Conservation (phyloP, 129 eudicot species). For the Heracleum sosnowskyi region DNA sequence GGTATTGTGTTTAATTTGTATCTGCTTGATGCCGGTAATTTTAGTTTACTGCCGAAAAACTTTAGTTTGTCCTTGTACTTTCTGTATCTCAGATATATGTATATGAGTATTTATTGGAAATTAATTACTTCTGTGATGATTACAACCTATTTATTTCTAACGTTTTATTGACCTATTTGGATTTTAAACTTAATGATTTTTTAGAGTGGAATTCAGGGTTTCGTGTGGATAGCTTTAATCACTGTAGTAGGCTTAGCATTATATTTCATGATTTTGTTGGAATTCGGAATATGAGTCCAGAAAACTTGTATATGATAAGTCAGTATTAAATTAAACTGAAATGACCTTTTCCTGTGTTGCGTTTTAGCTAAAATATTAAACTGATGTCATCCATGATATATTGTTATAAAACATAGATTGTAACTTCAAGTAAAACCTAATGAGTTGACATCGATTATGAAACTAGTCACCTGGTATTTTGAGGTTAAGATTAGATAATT, state of each 20-base stretch:
- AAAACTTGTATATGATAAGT: no score
- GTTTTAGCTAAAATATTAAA: background rate
- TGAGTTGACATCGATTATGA: no score
- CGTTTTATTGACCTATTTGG: no score
- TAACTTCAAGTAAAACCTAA: no score
- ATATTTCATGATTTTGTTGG: background rate
- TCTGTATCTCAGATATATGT: background rate
- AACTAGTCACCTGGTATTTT: no score
- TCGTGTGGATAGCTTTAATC: background rate
- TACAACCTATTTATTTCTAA: no score
- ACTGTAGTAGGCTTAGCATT: background rate
- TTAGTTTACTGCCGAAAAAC: background rate
- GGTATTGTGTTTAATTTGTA: no score
- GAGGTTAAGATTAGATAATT: no score
- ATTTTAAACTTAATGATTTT: background rate
- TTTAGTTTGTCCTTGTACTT: background rate
- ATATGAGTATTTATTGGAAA: background rate
- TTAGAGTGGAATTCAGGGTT: background rate
- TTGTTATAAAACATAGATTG: no score
- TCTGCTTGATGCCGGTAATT: background rate
- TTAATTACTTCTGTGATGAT: background rate
- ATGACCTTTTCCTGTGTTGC: background rate
- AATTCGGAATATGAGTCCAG: background rate
- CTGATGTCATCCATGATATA: background rate
- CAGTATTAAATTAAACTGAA: background rate